phyloP scores from a whole-genome alignment of 352 stramenopile species.

The Phytophthora idaei region DNA sequence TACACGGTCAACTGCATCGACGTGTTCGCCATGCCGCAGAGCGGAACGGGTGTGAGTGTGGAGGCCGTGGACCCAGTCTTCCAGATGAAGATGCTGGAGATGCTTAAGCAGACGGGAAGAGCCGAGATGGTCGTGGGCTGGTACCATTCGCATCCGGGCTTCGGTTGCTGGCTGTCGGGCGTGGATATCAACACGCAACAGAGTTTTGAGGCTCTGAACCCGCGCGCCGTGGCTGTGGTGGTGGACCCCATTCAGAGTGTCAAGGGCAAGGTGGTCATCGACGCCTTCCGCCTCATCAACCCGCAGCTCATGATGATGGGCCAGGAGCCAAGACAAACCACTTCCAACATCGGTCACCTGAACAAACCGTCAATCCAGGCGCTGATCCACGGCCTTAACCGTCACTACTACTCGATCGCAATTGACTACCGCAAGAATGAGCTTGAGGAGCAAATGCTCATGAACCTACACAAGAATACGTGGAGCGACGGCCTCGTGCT shows the following conservation, averaged over 20 bases:
- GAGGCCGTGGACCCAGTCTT: constrained; percentile 99
- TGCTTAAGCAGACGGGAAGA: constrained; percentile 98
- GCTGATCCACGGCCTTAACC: constrained; percentile 98
- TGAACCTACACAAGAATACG: constrained; percentile 98
- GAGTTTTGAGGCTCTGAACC: constrained; percentile 99
- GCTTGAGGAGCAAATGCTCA: constrained; percentile 99
- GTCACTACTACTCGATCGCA: constrained; percentile 98
- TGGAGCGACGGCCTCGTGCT: constrained; percentile 97
- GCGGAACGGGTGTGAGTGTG: constrained; percentile 93
- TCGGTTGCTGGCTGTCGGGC: constrained; percentile 99
- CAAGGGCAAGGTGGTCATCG: constrained; percentile 99
- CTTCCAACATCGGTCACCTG: constrained; percentile 98
- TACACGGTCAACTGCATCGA: constrained; percentile 99
- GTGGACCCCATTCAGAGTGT: constrained; percentile 99
- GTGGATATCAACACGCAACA: constrained; percentile 99
- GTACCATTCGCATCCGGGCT: constrained; percentile 99
- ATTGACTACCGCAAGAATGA: constrained; percentile 99
- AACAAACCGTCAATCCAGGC: constrained; percentile 99
- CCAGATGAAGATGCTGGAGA: constrained; percentile 99
- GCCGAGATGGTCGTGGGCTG: constrained; percentile 96
- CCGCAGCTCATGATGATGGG: constrained; percentile 98
- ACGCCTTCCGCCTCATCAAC: constrained; percentile 99
- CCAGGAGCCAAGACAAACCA: constrained; percentile 98
- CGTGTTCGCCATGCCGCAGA: constrained; percentile 99
- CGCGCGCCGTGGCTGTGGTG: constrained; percentile 97